These are phyloP conservation scores for Penicillium goetzii DNA, from an alignment of 495 filamentous ascomycete species.

Conservation along the genomic window DNA sequence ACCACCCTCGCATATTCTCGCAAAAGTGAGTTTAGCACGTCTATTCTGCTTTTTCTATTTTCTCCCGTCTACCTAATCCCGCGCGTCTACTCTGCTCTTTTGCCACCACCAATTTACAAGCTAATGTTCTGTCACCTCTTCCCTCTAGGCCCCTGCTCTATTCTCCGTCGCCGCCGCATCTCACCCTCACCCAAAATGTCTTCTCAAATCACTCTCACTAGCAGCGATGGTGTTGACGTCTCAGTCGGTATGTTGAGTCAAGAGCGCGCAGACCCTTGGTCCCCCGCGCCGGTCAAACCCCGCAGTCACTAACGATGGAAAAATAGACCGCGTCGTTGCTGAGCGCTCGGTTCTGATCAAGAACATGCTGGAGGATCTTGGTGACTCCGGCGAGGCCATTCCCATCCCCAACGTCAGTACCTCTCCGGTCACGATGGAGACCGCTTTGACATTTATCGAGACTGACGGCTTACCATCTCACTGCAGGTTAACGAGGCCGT, in stretches of 20 bases:
- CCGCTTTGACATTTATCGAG: not conserved
- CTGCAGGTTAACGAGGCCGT: conserved; percentile 88
- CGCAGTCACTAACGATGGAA: not conserved
- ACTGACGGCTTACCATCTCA: conserved; percentile 3
- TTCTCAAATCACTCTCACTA: conserved; percentile 53
- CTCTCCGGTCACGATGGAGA: not conserved
- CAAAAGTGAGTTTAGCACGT: not conserved
- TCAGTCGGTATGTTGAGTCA: conserved; percentile 54
- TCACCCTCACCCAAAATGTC: conserved; percentile 1
- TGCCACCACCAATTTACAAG: not conserved
- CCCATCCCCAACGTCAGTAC: conserved; percentile 85
- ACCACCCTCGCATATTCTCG: not conserved
- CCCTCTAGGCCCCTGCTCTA: not conserved
- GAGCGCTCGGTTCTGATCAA: conserved; percentile 95
- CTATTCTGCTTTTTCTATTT: not conserved
- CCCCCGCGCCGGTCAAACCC: not conserved
- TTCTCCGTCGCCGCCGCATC: not conserved
- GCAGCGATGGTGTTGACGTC: conserved; percentile 60
- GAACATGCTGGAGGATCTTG: conserved; percentile 95
- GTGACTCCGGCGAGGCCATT: conserved; percentile 67
- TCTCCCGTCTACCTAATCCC: not conserved
- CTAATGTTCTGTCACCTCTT: not conserved
- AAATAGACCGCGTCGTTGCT: conserved; percentile 76
- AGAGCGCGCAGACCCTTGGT: not conserved
- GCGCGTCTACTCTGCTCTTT: not conserved